Evolutionary conservation across 768 basidiomycete species (phyloP), one percentile per base, ranked within the genome.

Genomic region (Suillus tomentosus): DNA sequence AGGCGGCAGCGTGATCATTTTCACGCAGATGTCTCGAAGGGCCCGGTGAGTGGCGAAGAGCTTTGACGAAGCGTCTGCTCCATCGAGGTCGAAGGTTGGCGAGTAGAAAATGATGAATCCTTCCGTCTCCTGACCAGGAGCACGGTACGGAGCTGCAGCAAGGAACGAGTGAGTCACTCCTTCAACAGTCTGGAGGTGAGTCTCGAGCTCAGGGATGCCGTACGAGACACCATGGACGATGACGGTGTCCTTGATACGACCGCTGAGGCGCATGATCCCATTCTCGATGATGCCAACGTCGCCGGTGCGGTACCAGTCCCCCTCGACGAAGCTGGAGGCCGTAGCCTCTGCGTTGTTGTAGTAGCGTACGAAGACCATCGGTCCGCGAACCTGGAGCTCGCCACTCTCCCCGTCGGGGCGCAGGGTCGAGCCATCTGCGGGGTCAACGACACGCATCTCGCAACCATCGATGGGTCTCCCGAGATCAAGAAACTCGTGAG

Each of bases 231-330:
- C 78, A 60, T 80, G 79, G 63, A 80, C 77, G 54, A 78, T 79
- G 65, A 80, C 68, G 48, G 71, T 74, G 57, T 79, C 77, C 66
- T 80, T 80, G 66, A 79, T 77, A 57, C 79, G 72, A 3, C 79
- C 77, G 57, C 77, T 70, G n/a, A 81, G 68, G 45, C 72, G 73
- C 61, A 82, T 71, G 62, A 71, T 72, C 3, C 76, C 74, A 8
- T 73, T 70, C 45, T 72, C 65, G 13, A 83, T 68, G 42, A 75
- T 69, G 5, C 80, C 84, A 6, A 83, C 72, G 66, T 88, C 87
- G 1, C 87, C 87, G n/a, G 86, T 87, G 66, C 80, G 81, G 73
- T 84, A 84, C 86, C 86, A 88, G 6, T 82, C 78, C n/a, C 81
- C 83, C 9, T 72, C 66, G 0, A 79, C 77, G 65, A 88, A 83